Evolutionary conservation across 2,329 filamentous ascomycete species (phyloP).

Genomic region (Ophiocordyceps camponoti-saundersi): DNA sequence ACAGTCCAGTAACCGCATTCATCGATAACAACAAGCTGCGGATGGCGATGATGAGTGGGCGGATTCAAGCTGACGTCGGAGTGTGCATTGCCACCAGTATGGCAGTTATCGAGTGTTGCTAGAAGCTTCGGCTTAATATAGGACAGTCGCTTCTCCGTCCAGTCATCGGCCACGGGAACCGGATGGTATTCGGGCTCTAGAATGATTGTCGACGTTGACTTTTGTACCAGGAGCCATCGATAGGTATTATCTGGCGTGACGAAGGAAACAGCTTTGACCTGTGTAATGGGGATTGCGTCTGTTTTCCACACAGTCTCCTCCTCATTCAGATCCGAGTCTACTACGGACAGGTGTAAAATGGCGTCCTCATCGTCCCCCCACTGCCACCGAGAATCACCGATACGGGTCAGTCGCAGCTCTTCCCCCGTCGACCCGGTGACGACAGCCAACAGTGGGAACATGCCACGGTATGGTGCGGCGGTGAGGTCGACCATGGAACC

Average conservation of each 20-base stretch:
- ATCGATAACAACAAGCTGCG: conserved; percentile 51
- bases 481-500: conserved; percentile 33
- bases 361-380: conserved; percentile 31
- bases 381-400: conserved; percentile 33
- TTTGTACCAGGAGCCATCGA: conserved; percentile 38
- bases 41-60: conserved; percentile 23
- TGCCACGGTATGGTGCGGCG: conserved; percentile 7
- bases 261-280: conserved; percentile 31
- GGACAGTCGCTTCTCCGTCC: conserved; percentile 19
- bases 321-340: conserved; percentile 24
- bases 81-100: conserved; percentile 38
- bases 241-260: conserved; percentile 17
- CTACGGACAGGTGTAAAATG: conserved; percentile 27
- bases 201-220: conserved; percentile 30
- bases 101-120: conserved; percentile 28
- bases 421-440: conserved; percentile 40
- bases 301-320: conserved; percentile 36
- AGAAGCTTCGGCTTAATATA: conserved; percentile 38
- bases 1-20: conserved; percentile 48
- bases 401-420: conserved; percentile 34
- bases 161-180: conserved; percentile 11
- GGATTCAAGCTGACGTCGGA: conserved; percentile 51
- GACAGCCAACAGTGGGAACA: conserved; percentile 24
- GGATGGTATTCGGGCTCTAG: conserved; percentile 31
- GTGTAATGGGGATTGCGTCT: conserved; percentile 29